Evolutionary conservation across 139 green algal genomes (phyloP).

Genomic region (Closterium sp.): DNA sequence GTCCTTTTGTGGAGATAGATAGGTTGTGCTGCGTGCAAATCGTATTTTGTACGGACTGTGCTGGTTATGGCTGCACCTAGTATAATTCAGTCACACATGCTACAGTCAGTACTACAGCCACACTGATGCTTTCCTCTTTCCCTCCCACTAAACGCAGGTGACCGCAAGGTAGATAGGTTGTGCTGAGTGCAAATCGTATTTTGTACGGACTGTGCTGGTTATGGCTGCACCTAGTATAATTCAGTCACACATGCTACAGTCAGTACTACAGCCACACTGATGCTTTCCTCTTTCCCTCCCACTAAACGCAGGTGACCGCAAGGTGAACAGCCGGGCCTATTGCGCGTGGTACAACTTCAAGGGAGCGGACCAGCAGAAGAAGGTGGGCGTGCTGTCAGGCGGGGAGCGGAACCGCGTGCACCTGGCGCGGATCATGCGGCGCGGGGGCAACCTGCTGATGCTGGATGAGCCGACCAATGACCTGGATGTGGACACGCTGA

Average conservation of each 20-base stretch:
- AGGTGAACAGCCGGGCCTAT: conserved; percentile 70
- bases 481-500: conserved; percentile 68
- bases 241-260: background rate
- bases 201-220: no score
- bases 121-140: no score
- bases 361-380: conserved; percentile 74
- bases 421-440: conserved; percentile 70
- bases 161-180: background rate
- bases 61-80: no score
- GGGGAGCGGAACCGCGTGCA: conserved; percentile 83
- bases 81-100: background rate
- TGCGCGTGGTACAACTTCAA: conserved; percentile 84
- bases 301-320: conserved; percentile 55
- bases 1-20: background rate
- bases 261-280: no score
- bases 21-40: no score
- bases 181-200: no score
- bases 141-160: no score
- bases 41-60: no score
- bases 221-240: no score
- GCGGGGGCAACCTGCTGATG: conserved; percentile 79
- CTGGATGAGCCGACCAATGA: conserved; percentile 79
- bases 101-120: background rate
- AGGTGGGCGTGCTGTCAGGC: conserved; percentile 63
- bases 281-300: background rate